Base-by-base conservation (phyloP, 805 yeast species). In the Ogataea philodendri region DNA sequence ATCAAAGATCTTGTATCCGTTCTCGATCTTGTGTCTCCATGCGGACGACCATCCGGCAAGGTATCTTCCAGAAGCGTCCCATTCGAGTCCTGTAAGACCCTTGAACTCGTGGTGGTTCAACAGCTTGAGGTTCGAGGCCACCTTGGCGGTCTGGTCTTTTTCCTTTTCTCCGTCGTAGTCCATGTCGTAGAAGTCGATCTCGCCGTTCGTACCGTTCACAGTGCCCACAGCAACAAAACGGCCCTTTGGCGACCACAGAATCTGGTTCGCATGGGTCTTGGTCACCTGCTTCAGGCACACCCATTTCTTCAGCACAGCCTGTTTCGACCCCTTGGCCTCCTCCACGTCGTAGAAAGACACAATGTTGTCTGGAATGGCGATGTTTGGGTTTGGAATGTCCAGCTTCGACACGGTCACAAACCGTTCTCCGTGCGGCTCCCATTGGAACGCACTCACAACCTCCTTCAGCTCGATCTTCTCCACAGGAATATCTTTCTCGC, bases 1-100 rank as follows among this genome's bases (percentile, higher is more conserved):
- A 60, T 88, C 94, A 66, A 72, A 89, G 46, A 93, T 66, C 61
- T 78, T 85, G 76, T 80, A 93, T 46, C 98, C 98, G 54, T 89
- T 87, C 57, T 86, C 96, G 45, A 84, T 72, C 53, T 80, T 74
- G 55, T 84, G 93, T 50, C 83, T 76, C 86, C 94, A 82, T 27
- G 75, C 60, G 14, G 96, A 83, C 5, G 96, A 86, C 86, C 90
- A 84, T 13, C 83, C 85, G 31, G 90, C 82, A 35, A 90, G 69
- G 60, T 72, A 88, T 65, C 97, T 76, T 51, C 98, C 98, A 33
- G 95, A 82, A 40, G 96, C 90, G 63, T 93, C 98, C 98, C 98
- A 93, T 35, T 79, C 70, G 43, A 88, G 57, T 58, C 83, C 84
- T 32, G 95, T 83, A 65, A 88, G 74, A 44, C 96, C 94, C 37